phyloP scores from a whole-genome alignment of 495 filamentous ascomycete genomes.

The Aspergillus mulundensis region DNA sequence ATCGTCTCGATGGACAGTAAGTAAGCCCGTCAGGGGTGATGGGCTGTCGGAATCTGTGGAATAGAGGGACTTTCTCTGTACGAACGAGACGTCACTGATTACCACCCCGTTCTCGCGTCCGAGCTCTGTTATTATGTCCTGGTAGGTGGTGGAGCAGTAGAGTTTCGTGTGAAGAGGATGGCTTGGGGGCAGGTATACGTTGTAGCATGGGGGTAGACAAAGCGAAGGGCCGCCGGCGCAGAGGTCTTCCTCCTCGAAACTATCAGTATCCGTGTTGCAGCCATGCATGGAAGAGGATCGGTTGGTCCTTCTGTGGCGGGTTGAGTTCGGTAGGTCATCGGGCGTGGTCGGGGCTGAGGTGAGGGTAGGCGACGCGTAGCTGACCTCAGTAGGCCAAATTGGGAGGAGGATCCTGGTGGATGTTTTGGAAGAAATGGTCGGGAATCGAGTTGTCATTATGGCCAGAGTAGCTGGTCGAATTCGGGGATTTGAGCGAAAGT shows the following conservation, averaged over 20 bases:
- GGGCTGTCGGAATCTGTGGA: background rate
- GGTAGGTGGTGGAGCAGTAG: background rate
- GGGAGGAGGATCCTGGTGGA: background rate
- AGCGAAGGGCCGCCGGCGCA: constrained; percentile 9
- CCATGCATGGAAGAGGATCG: background rate
- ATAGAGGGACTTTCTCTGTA: background rate
- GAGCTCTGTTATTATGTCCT: background rate
- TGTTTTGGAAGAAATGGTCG: background rate
- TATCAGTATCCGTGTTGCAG: background rate
- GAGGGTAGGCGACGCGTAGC: background rate
- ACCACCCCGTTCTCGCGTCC: background rate
- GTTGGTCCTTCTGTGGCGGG: background rate
- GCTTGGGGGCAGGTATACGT: background rate
- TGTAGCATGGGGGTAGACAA: constrained; percentile 2
- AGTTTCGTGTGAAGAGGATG: background rate
- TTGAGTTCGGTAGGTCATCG: no score
- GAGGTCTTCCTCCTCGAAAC: constrained; percentile 11
- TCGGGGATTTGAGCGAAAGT: no score
- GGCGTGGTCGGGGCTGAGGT: background rate
- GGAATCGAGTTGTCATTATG: no score
- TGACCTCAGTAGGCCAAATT: background rate
- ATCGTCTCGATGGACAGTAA: background rate
- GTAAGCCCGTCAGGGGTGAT: background rate
- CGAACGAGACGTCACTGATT: background rate
- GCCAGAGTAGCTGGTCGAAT: no score